A percentile compares a stretch with the other conserved stretches of the same genome.
Evolutionary conservation across 495 filamentous ascomycete genomes (phyloP).

Genomic region (Friedmanniomyces endolithicus): DNA sequence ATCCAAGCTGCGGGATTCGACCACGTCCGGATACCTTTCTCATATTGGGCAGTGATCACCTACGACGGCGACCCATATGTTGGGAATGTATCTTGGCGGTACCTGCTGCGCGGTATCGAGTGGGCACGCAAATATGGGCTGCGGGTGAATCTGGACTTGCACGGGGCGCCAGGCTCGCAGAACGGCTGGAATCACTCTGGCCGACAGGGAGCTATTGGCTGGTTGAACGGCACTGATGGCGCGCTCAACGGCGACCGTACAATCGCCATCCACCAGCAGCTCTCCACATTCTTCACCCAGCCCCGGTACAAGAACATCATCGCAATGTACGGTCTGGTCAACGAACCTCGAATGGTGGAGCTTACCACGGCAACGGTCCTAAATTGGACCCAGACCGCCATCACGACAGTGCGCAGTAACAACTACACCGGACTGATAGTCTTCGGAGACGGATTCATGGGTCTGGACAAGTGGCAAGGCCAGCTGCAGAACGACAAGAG

Average conservation of each 20-base stretch:
- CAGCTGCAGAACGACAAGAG: slow-evolving; percentile 26
- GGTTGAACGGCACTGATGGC: slow-evolving; percentile 36
- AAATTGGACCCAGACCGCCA: slow-evolving; percentile 28
- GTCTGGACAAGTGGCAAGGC: slow-evolving; percentile 34
- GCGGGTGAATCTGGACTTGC: slow-evolving; percentile 86
- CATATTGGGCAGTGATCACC: slow-evolving; percentile 86
- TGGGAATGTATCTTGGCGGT: slow-evolving; percentile 78
- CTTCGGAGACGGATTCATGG: slow-evolving; percentile 66
- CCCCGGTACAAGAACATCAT: slow-evolving; percentile 34
- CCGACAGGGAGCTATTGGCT: slow-evolving; percentile 45
- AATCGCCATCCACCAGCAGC: slow-evolving; percentile 31
- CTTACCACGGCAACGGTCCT: slow-evolving; percentile 28
- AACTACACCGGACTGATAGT: slow-evolving; percentile 38
- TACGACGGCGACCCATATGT: slow-evolving; percentile 85
- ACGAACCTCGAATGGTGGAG: slow-evolving; percentile 37
- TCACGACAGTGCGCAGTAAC: slow-evolving; percentile 26
- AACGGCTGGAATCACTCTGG: slow-evolving; percentile 77
- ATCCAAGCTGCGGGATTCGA: slow-evolving; percentile 85
- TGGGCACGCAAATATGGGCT: slow-evolving; percentile 88
- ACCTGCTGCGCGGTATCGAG: slow-evolving; percentile 85
- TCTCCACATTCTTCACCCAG: slow-evolving; percentile 33
- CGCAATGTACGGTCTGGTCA: slow-evolving; percentile 34
- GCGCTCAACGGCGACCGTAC: slow-evolving; percentile 30
- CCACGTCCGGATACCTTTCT: slow-evolving; percentile 87
- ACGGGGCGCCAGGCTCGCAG: slow-evolving; percentile 68